Conservation (phyloP, 768 basidiomycete species). For the Cyclocybe cylindracea region DNA sequence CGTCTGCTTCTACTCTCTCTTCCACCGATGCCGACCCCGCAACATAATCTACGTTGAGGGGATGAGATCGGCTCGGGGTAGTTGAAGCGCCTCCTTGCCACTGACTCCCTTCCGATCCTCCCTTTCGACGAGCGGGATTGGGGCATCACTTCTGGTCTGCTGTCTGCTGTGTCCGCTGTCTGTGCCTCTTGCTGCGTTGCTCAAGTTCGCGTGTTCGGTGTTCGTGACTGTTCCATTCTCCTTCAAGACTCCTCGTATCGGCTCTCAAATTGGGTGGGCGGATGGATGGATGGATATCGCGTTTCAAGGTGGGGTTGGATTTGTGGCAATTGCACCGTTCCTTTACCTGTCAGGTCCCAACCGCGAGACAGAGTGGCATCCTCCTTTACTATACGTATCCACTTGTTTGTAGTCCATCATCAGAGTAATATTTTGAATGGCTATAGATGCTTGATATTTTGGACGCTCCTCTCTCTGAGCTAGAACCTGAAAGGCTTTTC, state of each 20-base stretch:
- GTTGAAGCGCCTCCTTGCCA: neutral
- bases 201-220: conserved; percentile 15
- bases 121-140: neutral
- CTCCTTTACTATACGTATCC: too few relatives aligned
- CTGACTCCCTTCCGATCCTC: neutral
- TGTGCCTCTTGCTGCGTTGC: conserved; percentile 16
- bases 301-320: too few relatives aligned
- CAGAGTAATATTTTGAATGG: too few relatives aligned
- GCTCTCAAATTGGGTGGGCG: neutral
- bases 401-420: too few relatives aligned
- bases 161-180: conserved; percentile 20
- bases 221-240: conserved; percentile 6
- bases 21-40: conserved; percentile 19
- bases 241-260: conserved; percentile 4
- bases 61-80: neutral
- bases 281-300: too few relatives aligned
- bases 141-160: conserved; percentile 7
- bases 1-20: conserved; percentile 20
- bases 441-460: too few relatives aligned
- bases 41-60: conserved; percentile 8
- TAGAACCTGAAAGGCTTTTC: too few relatives aligned
- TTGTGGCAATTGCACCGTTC: too few relatives aligned
- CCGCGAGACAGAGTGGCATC: too few relatives aligned
- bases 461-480: too few relatives aligned
- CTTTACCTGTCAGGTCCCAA: too few relatives aligned